Conservation (phyloP, 352 stramenopile genomes). For the Chrysophaeum taylorii region DNA sequence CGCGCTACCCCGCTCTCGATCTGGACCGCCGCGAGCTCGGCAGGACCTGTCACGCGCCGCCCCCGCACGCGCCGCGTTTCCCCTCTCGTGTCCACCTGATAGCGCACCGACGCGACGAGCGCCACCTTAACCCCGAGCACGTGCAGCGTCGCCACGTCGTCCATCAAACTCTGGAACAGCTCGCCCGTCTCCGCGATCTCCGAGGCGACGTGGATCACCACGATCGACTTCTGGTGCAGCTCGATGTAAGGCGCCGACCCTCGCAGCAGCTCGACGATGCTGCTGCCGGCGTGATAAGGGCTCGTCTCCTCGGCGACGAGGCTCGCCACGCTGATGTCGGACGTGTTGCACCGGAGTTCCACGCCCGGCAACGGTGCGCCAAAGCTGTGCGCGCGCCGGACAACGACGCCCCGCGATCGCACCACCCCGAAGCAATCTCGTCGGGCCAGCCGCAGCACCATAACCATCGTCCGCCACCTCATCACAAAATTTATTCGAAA, state of each 20-base stretch:
- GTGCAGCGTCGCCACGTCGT: constrained; percentile 87
- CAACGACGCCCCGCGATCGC: no score
- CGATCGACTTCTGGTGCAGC: constrained; percentile 81
- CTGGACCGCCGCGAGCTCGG: constrained; percentile 25
- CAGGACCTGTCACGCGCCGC: not conserved
- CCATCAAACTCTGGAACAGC: constrained; percentile 78
- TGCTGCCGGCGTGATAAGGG: no score
- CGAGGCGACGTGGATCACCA: constrained; percentile 89
- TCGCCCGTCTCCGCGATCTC: constrained; percentile 68
- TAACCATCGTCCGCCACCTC: no score
- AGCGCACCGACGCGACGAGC: constrained; percentile 78
- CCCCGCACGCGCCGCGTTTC: not conserved
- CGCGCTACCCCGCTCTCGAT: constrained; percentile 30
- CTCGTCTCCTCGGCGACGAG: no score
- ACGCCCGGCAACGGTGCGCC: no score
- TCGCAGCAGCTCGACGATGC: constrained; percentile 74
- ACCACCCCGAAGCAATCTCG: no score
- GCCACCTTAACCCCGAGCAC: constrained; percentile 85
- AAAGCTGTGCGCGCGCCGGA: no score
- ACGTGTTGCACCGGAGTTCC: no score
- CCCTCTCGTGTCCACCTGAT: constrained; percentile 74
- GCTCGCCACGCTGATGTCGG: no score
- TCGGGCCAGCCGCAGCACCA: no score
- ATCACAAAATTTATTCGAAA: no score
- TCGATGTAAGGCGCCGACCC: constrained; percentile 94